Evolutionary conservation across 2,329 filamentous ascomycete genomes (phyloP).

Genomic region (Neofusicoccum umdonicola): DNA sequence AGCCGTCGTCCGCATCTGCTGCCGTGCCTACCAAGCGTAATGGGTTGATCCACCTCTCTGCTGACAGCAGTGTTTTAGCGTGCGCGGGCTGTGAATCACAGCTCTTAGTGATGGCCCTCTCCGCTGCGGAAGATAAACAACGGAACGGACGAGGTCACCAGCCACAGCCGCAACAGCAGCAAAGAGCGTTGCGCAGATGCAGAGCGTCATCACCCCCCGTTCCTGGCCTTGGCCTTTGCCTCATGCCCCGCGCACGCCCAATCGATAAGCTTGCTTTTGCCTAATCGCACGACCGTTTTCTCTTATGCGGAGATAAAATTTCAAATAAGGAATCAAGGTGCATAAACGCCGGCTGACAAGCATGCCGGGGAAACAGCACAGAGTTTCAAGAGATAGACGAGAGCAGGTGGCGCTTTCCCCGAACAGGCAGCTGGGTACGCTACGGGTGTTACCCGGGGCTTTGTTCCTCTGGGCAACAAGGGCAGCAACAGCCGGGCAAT

Average conservation of each 20-base stretch:
- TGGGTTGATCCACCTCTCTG: background rate
- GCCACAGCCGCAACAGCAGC: background rate
- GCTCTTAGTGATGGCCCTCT: background rate
- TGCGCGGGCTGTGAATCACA: background rate
- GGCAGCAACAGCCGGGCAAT: background rate
- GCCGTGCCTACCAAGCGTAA: background rate
- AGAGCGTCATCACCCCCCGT: background rate
- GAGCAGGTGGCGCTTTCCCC: background rate
- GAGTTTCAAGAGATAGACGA: background rate
- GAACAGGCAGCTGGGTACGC: background rate
- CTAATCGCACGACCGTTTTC: background rate
- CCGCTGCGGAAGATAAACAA: background rate
- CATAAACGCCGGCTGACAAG: background rate
- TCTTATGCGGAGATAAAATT: too few relatives aligned
- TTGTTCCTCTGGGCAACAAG: background rate
- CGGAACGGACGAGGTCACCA: background rate
- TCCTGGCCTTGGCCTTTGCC: background rate
- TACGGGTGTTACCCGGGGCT: background rate
- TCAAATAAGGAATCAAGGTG: background rate
- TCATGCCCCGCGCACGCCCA: background rate
- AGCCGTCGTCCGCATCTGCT: background rate
- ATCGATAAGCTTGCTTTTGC: background rate
- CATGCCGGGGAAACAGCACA: background rate
- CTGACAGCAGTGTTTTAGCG: background rate
- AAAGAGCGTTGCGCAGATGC: background rate